Conservation (phyloP, 495 filamentous ascomycete genomes). For the Acidiella bohemica region DNA sequence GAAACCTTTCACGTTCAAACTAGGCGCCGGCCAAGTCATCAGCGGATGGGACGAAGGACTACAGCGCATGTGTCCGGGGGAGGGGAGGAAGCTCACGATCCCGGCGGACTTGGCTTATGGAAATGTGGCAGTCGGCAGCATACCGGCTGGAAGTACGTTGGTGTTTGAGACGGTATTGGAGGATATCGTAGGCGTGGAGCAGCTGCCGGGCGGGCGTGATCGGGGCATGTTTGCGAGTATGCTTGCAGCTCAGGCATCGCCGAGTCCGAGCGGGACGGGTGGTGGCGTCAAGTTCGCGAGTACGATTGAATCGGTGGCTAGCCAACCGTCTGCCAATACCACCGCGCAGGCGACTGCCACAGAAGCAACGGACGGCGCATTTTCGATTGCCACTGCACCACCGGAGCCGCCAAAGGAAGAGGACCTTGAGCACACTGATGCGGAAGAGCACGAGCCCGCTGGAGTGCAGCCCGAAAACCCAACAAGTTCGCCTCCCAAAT, state of each 20-base stretch:
- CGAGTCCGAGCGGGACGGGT: no score
- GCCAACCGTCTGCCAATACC: no score
- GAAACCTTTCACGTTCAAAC: constrained; percentile 58
- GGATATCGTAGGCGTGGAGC: constrained; percentile 64
- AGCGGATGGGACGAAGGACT: constrained; percentile 88
- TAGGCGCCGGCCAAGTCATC: constrained; percentile 75
- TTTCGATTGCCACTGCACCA: constrained; percentile 14
- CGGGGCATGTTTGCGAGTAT: no score
- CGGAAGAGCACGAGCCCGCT: not conserved
- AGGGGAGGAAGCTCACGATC: constrained; percentile 84
- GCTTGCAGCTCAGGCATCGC: no score
- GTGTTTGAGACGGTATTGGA: constrained; percentile 91
- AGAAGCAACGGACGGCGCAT: constrained; percentile 2
- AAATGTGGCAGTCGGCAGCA: constrained; percentile 48
- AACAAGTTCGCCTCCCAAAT: no score
- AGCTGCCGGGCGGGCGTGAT: no score
- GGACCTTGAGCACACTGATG: not conserved
- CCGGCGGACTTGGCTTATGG: constrained; percentile 82
- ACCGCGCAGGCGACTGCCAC: constrained; percentile 1
- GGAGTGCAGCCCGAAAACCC: no score
- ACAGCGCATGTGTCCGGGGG: constrained; percentile 90
- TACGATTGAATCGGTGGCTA: no score
- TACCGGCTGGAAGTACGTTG: constrained; percentile 67
- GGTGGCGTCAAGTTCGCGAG: constrained; percentile 2
- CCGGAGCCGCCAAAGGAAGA: constrained; percentile 5